A percentile compares a stretch with the other conserved stretches of the same genome.
Conservation (phyloP, 179 eudicot genomes). For the Spergularia azorica region DNA sequence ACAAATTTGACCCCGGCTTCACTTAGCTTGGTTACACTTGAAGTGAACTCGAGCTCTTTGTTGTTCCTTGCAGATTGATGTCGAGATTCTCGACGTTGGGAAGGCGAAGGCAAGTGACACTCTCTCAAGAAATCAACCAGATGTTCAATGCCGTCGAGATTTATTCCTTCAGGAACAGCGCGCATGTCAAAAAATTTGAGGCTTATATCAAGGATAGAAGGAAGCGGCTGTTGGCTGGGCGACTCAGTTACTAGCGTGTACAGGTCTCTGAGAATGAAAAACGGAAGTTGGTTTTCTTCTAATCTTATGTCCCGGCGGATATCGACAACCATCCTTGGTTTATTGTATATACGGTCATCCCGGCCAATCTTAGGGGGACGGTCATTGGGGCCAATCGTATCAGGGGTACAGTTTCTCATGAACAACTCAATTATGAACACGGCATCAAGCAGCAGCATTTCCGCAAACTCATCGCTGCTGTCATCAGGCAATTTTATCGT, state of each 20-base stretch:
- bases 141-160: slow-evolving; percentile 21
- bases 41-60: slow-evolving; percentile 19
- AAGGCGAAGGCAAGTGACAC: slow-evolving; percentile 29
- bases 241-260: slow-evolving; percentile 11
- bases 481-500: neutral
- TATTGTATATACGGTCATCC: slow-evolving; percentile 33
- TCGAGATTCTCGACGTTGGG: neutral
- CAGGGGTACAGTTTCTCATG: slow-evolving; percentile 2
- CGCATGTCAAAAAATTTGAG: slow-evolving; percentile 15
- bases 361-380: slow-evolving; percentile 15
- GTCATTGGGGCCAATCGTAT: slow-evolving; percentile 18
- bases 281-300: slow-evolving; percentile 43
- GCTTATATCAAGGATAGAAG: slow-evolving; percentile 20
- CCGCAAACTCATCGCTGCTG: slow-evolving; percentile 8
- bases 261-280: slow-evolving; percentile 25
- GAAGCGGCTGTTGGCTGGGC: neutral
- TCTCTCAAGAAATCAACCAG: slow-evolving; percentile 33
- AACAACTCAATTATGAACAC: slow-evolving; percentile 41
- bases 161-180: slow-evolving; percentile 11
- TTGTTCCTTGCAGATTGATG: neutral
- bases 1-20: slow-evolving; percentile 37
- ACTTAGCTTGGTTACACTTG: slow-evolving; percentile 25
- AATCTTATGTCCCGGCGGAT: slow-evolving; percentile 33
- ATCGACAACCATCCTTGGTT: slow-evolving; percentile 34
- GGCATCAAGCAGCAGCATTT: slow-evolving; percentile 40